These are phyloP conservation scores for Ophiocordyceps camponoti-rufipedis DNA, from an alignment of 2,329 filamentous ascomycete genomes.

Conservation along the genomic window DNA sequence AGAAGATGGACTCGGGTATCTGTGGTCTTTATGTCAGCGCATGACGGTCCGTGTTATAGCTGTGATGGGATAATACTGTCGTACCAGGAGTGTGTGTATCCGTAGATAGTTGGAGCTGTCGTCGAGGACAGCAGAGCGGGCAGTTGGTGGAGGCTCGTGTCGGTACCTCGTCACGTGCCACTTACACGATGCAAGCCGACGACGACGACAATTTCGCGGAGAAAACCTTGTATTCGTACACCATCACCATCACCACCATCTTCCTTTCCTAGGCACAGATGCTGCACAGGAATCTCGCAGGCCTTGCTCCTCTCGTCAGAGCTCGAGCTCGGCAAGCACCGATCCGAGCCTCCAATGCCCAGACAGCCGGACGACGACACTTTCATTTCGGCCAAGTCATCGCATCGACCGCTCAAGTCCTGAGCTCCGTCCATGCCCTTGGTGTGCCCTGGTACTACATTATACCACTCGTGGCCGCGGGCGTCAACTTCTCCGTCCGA, in stretches of 20 bases:
- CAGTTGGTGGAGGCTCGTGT: too few relatives aligned
- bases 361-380: slow-evolving; percentile 4
- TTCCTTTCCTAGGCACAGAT: background rate
- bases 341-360: background rate
- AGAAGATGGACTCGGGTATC: background rate
- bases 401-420: slow-evolving; percentile 20
- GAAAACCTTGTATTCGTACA: background rate
- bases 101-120: too few relatives aligned
- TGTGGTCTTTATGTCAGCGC: background rate
- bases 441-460: slow-evolving; percentile 34
- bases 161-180: background rate
- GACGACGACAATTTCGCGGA: background rate
- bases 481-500: slow-evolving; percentile 24
- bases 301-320: background rate
- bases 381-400: slow-evolving; percentile 20
- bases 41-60: background rate
- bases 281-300: background rate
- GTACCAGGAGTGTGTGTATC: too few relatives aligned
- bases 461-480: slow-evolving; percentile 32
- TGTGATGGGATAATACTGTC: background rate
- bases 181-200: background rate
- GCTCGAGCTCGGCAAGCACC: background rate
- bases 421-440: slow-evolving; percentile 24
- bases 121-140: too few relatives aligned
- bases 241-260: too few relatives aligned